Evolutionary conservation across 164 flowering plant species (phyloP).

Genomic region (Platanus orientalis): DNA sequence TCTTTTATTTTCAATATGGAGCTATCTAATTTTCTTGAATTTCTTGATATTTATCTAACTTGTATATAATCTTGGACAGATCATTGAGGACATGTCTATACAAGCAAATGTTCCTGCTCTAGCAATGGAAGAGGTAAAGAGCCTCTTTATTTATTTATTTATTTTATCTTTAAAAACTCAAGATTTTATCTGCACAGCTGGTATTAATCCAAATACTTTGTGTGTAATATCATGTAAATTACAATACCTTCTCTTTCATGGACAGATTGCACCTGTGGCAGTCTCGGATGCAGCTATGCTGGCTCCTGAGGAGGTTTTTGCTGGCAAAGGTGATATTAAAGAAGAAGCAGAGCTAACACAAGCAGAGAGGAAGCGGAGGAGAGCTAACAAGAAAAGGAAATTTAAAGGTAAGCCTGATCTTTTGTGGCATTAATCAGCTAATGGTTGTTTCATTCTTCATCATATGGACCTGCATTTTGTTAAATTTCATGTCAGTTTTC

Average conservation of each 20-base stretch:
- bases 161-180: neutral
- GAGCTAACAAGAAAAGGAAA: conserved; percentile 86
- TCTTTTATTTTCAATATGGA: neutral
- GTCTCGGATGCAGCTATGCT: conserved; percentile 98
- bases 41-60: conserved; percentile 3
- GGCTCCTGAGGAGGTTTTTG: conserved; percentile 94
- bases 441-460: neutral
- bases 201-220: neutral
- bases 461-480: too few species aligned
- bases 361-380: conserved; percentile 78
- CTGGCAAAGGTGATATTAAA: conserved; percentile 89
- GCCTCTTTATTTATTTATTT: neutral
- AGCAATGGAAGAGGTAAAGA: conserved; percentile 93
- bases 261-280: conserved; percentile 81
- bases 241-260: conserved; percentile 11
- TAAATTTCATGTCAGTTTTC: too few species aligned
- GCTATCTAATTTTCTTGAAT: neutral
- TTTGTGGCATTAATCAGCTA: neutral
- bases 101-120: conserved; percentile 88
- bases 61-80: conserved; percentile 39
- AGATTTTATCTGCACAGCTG: neutral
- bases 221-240: neutral
- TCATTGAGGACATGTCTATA: conserved; percentile 89
- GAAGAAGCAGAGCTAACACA: conserved; percentile 83
- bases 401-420: conserved; percentile 54